phyloP scores from a whole-genome alignment of 116 monocot species.

The Zostera marina region DNA sequence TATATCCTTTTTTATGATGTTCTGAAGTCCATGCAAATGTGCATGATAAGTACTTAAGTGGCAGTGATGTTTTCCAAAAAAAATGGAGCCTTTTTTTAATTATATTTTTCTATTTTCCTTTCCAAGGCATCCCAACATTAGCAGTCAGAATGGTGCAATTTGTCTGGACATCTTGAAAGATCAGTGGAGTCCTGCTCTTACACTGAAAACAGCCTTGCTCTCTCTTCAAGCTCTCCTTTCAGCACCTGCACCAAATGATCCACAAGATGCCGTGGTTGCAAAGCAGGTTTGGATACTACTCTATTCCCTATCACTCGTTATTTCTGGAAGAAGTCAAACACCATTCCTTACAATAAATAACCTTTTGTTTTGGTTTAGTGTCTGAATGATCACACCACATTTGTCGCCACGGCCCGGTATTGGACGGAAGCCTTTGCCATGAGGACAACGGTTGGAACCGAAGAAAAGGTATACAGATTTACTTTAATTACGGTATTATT shows the following conservation, averaged over 20 bases:
- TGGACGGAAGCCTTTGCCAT: conserved; percentile 95
- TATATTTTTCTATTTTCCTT: not conserved
- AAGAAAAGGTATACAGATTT: conserved; percentile 49
- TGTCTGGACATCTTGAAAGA: conserved; percentile 97
- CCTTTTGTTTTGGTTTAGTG: conserved; percentile 28
- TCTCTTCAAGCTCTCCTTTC: conserved; percentile 92
- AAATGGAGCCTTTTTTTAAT: not conserved
- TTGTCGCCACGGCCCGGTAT: conserved; percentile 61
- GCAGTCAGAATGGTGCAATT: conserved; percentile 99
- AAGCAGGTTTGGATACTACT: conserved; percentile 47
- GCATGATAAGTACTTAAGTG: too few species aligned
- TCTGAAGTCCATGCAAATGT: too few species aligned
- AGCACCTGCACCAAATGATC: conserved; percentile 83
- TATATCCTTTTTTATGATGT: too few species aligned
- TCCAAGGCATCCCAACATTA: conserved; percentile 90
- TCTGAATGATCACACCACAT: conserved; percentile 52
- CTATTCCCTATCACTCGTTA: not conserved
- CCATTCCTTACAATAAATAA: not conserved
- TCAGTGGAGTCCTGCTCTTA: conserved; percentile 97
- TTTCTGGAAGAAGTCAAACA: not conserved
- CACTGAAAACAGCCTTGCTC: conserved; percentile 83
- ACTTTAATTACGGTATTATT: too few species aligned
- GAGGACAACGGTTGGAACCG: conserved; percentile 38
- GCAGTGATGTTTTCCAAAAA: too few species aligned
- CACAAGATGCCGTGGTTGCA: conserved; percentile 96